phyloP scores from a whole-genome alignment of 371 early-diverging fungal genomes.

The Actinomucor elegans region DNA sequence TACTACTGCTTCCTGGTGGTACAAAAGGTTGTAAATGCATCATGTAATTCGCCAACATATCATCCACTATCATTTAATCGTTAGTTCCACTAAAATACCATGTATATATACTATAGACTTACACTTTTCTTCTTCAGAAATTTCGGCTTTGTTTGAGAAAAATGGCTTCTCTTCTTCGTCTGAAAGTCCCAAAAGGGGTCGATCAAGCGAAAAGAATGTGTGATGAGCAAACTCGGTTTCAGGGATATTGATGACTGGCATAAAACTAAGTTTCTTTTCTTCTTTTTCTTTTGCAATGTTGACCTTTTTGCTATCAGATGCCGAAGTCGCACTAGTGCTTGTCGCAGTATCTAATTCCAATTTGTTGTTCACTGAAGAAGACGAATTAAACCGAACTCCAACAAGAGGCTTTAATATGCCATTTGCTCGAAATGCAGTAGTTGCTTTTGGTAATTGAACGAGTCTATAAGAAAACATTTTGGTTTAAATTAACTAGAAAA shows the following conservation, averaged over 20 bases:
- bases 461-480: constrained; percentile 16
- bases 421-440: no score
- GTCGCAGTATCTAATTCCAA: not conserved
- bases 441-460: no score
- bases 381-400: constrained; percentile 16
- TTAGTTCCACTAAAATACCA: no score
- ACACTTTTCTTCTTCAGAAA: constrained; percentile 16
- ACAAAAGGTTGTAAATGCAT: constrained; percentile 33
- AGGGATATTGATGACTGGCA: constrained; percentile 55
- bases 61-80: constrained; percentile 27
- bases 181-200: constrained; percentile 47
- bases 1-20: constrained; percentile 16
- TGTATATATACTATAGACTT: constrained; percentile 1
- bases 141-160: constrained; percentile 23
- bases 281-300: no score
- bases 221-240: constrained; percentile 49
- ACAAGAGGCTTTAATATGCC: no score
- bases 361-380: constrained; percentile 17
- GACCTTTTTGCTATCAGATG: not conserved
- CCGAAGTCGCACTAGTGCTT: not conserved
- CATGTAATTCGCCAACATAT: constrained; percentile 34
- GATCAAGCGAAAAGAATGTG: constrained; percentile 50
- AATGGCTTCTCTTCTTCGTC: constrained; percentile 38
- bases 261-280: no score
- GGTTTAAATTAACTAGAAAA: not conserved